Base-by-base conservation (phyloP, 768 basidiomycete species). In the Podaxis sp. region DNA sequence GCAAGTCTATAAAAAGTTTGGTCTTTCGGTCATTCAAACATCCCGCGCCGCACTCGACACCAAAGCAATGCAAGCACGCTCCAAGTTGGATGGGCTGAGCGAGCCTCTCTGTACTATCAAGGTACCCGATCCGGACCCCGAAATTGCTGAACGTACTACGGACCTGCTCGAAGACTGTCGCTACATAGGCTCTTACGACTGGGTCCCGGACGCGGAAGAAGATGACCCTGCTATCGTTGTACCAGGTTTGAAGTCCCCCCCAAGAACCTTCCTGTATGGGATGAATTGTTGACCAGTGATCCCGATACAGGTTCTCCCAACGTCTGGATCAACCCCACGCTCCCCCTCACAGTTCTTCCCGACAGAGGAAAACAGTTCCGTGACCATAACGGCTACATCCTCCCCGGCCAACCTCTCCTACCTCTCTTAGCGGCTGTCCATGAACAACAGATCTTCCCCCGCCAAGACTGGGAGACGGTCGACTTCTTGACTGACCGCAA, bases 401-500 rank as follows among this genome's bases (percentile, higher is more conserved):
- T 76, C 66, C 74, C 73, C 6, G 69, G 70, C 3, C 54, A 71
- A 3, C 71, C 73, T 53, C 73, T 69, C 66, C 80, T 86, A 2
- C 88, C 90, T 9, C 75, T 90, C 64, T 75, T 91, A 56, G 78
- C 76, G 24, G 84, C 90, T 1, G 82, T 85, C 22, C 82, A 87
- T 65, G 74, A 72, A 19, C 69, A 71, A 29, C 67, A 64, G 13
- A 69, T 72, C 46, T 66, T 67, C 4, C 75, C 82, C 13, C 68
- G 68, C 9, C 63, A 67, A 51, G 73, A 82, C 61, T 81, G 80
- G 80, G 41, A 75, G 5, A 68, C 70, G 4, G 74, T 84, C 51
- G 78, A 81, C 57, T 72, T 80, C 58, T 73, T 91, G 61, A 85
- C 87, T 0, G 88, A 90, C 66, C 79, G 90, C 29, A 91, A 90